These are phyloP conservation scores for Microdochium nivale DNA, from an alignment of 2,329 filamentous ascomycete genomes.

Conservation along the genomic window DNA sequence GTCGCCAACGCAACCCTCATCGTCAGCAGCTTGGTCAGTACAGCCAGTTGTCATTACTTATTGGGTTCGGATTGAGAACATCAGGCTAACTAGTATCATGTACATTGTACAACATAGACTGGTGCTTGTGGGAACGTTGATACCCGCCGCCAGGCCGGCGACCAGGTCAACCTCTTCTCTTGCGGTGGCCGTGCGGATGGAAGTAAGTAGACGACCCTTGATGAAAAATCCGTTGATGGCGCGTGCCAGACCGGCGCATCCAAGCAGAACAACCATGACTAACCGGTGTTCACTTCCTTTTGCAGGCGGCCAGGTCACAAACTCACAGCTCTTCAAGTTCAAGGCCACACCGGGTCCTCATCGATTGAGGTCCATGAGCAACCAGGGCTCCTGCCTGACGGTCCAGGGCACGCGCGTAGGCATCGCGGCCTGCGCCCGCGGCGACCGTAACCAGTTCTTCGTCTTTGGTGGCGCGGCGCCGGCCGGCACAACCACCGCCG, in stretches of 20 bases:
- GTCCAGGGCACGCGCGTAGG: conserved; percentile 33
- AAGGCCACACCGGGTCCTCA: conserved; percentile 30
- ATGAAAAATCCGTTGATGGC: no score
- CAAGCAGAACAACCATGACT: no score
- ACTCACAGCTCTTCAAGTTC: conserved; percentile 44
- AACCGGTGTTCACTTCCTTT: conserved; percentile 3
- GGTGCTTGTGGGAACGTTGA: conserved; percentile 53
- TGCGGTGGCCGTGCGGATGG: conserved; percentile 51
- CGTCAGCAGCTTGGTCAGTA: conserved; percentile 40
- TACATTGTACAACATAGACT: conserved; percentile 25
- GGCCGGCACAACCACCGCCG: background rate
- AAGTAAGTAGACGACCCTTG: no score
- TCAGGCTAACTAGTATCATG: background rate
- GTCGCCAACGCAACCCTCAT: conserved; percentile 36
- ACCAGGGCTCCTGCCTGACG: conserved; percentile 35
- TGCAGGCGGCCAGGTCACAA: conserved; percentile 34
- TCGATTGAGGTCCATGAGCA: conserved; percentile 35
- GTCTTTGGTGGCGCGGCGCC: conserved; percentile 9
- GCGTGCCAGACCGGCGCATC: no score
- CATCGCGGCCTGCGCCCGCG: conserved; percentile 30
- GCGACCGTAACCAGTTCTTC: conserved; percentile 34
- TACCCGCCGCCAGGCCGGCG: conserved; percentile 36
- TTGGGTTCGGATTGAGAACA: no score
- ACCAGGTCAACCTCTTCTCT: conserved; percentile 47
- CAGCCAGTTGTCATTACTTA: background rate